phyloP scores from a whole-genome alignment of 225 moss, liverwort and hornwort genomes.

The Asterella californica region DNA sequence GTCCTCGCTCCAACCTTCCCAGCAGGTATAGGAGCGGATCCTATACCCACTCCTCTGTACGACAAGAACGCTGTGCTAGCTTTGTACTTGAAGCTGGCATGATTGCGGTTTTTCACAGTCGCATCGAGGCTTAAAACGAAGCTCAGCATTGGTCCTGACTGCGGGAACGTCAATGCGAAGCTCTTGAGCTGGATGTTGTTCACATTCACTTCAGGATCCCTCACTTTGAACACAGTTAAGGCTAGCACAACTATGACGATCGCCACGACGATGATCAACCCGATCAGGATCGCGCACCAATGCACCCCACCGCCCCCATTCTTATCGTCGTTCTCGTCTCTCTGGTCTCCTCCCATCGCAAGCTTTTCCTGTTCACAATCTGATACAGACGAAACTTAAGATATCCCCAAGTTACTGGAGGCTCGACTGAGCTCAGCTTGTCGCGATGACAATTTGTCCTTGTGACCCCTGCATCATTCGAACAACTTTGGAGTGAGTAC shows the following conservation, averaged over 20 bases:
- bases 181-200: conserved; percentile 26
- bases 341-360: conserved; percentile 21
- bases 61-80: conserved; percentile 35
- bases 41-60: conserved; percentile 26
- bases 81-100: conserved; percentile 46
- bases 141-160: conserved; percentile 33
- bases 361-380: not conserved
- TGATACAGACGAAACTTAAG: not conserved
- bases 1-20: conserved; percentile 27
- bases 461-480: not conserved
- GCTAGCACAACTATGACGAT: conserved; percentile 39
- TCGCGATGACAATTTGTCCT: no score
- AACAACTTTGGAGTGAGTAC: not conserved
- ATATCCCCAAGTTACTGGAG: not conserved
- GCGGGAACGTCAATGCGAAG: conserved; percentile 35
- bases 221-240: conserved; percentile 46
- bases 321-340: conserved; percentile 14
- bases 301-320: conserved; percentile 19
- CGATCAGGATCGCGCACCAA: conserved; percentile 31
- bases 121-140: conserved; percentile 28
- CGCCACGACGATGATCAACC: conserved; percentile 24
- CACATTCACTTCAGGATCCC: conserved; percentile 36
- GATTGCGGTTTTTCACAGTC: conserved; percentile 35
- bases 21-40: conserved; percentile 23
- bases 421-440: not conserved